Evolutionary conservation across 306 rosid genomes (phyloP), one percentile per base, ranked within the genome.

Genomic region (Cucumis hystrix): DNA sequence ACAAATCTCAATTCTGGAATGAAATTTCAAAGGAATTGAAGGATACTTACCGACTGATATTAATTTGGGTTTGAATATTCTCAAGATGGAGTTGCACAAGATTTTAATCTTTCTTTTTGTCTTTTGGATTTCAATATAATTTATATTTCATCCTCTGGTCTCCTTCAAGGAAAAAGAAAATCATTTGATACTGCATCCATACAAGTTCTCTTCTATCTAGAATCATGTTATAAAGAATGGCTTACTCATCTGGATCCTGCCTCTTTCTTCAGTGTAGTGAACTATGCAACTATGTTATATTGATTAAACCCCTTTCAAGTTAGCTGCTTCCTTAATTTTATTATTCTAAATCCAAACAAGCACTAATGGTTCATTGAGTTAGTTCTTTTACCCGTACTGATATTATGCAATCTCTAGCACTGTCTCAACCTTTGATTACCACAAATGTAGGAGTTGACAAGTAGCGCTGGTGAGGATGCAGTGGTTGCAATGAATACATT

Each of bases 401-500:
- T 45, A 2, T 69, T 23, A 45, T 69, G 58, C 56, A 13, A 45
- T 45, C 57, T 21, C 57, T 43, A 45, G 57, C 59, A 25, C 75
- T 0, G 15, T 49, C 76, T 71, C 41, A 71, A 51, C 76, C 45
- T 51, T 25, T 49, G 76, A 54, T 71, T 51, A 28, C 21, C 43
- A 25, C 59, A 47, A 49, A 56, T 81, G 82, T 83, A 95, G 99
- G 97, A 92, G 13, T 85, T 95, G 83, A 92, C 97, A 9, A 92
- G 91, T 78, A 95, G 90, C 80, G 97, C 97, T 41, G 99, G 99
- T 68, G 99, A 95, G 77, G 99, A 95, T 51, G 99, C 87, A 79
- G 89, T 92, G 37, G 78, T 92, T 85, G 97, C 99, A 1, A 92
- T 92, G 99, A 92, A 95, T 75, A 89, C 96, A 67, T 95, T 95